Percentiles rank a stretch among this genome's conserved stretches.
Evolutionary conservation across 129 eudicot species (phyloP).

Genomic region (Kitagawia praeruptora): DNA sequence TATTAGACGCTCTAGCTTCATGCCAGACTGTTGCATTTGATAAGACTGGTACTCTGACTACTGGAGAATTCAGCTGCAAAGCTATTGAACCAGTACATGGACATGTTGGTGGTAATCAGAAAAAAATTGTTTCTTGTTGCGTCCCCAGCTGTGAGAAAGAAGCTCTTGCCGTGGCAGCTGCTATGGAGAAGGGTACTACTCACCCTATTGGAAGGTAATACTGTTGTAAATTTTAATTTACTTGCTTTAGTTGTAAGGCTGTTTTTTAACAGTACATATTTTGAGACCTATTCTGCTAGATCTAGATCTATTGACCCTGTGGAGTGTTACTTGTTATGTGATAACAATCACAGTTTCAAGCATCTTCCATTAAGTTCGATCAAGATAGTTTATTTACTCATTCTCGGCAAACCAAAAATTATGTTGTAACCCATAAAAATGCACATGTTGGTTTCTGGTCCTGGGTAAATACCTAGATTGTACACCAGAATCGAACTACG

Average conservation of each 20-base stretch:
- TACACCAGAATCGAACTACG: neutral
- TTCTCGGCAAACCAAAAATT: neutral
- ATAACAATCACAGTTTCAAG: neutral
- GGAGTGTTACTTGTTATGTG: neutral
- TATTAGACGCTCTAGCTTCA: conserved; percentile 79
- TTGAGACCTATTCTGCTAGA: neutral
- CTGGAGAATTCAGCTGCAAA: conserved; percentile 85
- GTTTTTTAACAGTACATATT: neutral
- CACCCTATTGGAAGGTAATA: conserved; percentile 96
- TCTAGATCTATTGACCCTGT: neutral
- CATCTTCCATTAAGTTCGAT: neutral
- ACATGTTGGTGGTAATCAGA: conserved; percentile 34
- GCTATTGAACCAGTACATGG: conserved; percentile 98
- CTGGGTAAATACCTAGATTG: neutral
- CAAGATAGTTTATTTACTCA: neutral
- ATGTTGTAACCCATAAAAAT: neutral
- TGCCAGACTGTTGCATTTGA: conserved; percentile 92
- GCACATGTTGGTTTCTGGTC: neutral
- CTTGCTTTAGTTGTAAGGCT: neutral
- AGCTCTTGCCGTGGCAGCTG: conserved; percentile 99
- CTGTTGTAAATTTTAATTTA: neutral
- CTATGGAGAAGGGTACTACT: conserved; percentile 99
- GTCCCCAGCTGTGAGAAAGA: conserved; percentile 89
- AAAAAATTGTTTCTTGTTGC: conserved; percentile 56
- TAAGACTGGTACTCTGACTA: conserved; percentile 97